phyloP scores from a whole-genome alignment of 306 rosid species.

The Purshia tridentata region DNA sequence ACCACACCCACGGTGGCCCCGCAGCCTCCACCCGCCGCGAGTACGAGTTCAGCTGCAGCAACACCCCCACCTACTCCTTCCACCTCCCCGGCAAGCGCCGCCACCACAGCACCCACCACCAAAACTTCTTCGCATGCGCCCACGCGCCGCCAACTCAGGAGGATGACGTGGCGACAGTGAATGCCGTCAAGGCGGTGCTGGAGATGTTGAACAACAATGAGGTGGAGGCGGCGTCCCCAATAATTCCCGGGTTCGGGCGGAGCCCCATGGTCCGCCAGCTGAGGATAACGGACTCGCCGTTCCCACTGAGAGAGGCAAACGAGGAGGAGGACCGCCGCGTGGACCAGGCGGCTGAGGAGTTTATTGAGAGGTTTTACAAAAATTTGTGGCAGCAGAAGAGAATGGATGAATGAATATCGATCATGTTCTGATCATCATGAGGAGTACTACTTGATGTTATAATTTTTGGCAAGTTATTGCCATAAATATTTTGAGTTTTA shows the following conservation, averaged over 20 bases:
- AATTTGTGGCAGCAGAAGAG: conserved; percentile 45
- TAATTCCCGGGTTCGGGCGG: conserved; percentile 47
- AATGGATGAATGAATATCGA: not conserved
- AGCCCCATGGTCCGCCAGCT: conserved; percentile 66
- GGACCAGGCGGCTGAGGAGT: conserved; percentile 81
- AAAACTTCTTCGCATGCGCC: conserved; percentile 47
- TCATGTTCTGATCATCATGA: too few species aligned
- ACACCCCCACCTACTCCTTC: conserved; percentile 56
- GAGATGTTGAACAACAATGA: conserved; percentile 50
- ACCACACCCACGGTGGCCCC: conserved; percentile 24
- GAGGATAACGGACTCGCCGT: conserved; percentile 94
- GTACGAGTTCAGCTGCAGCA: conserved; percentile 93
- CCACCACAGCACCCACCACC: conserved; percentile 21
- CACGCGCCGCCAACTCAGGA: conserved; percentile 50
- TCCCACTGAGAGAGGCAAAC: conserved; percentile 46
- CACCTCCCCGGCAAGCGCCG: conserved; percentile 42
- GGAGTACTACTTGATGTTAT: not conserved
- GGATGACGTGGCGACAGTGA: conserved; percentile 45
- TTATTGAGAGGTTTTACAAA: conserved; percentile 72
- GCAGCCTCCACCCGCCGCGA: conserved; percentile 39
- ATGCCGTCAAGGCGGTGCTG: conserved; percentile 41
- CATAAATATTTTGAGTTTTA: not conserved
- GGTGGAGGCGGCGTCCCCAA: conserved; percentile 42
- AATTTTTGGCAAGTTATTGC: not conserved
- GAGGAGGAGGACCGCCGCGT: conserved; percentile 48